A percentile compares a stretch with the other conserved stretches of the same genome.
Evolutionary conservation across 345 rosid genomes (phyloP).

Genomic region (Populus davidiana): DNA sequence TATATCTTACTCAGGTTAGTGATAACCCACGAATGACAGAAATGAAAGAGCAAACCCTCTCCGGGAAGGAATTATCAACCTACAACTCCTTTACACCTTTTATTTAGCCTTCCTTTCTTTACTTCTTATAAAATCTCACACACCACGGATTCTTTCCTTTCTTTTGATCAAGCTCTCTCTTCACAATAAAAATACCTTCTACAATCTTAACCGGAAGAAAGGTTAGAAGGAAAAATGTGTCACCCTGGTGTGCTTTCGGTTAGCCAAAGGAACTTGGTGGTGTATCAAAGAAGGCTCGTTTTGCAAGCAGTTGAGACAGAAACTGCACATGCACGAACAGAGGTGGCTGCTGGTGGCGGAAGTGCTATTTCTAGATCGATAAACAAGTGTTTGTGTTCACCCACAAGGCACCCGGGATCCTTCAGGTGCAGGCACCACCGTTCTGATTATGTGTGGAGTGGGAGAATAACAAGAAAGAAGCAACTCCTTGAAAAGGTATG

Average conservation of each 20-base stretch:
- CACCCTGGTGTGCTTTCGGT: background rate
- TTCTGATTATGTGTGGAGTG: conserved; percentile 3
- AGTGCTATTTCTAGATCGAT: background rate
- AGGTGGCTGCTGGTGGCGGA: background rate
- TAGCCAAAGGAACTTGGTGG: background rate
- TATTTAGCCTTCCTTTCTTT: background rate
- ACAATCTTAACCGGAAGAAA: background rate
- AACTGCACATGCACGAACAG: background rate
- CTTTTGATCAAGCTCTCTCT: background rate
- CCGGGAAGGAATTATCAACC: background rate
- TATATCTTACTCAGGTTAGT: no score
- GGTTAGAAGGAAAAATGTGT: background rate
- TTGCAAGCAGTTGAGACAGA: background rate
- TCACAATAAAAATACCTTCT: background rate
- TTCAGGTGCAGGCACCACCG: conserved; percentile 67
- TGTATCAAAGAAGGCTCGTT: background rate
- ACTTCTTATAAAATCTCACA: background rate
- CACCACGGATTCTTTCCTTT: background rate
- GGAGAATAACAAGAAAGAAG: background rate
- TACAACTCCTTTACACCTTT: no score
- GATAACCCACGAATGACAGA: background rate
- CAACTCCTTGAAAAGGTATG: background rate
- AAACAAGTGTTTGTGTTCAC: conserved; percentile 62
- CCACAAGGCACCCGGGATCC: conserved; percentile 64
- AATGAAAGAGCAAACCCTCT: background rate